Percentiles rank a stretch among this genome's conserved stretches.
Evolutionary conservation across 2,329 filamentous ascomycete species (phyloP).

Genomic region (Phialemoniopsis sp.): DNA sequence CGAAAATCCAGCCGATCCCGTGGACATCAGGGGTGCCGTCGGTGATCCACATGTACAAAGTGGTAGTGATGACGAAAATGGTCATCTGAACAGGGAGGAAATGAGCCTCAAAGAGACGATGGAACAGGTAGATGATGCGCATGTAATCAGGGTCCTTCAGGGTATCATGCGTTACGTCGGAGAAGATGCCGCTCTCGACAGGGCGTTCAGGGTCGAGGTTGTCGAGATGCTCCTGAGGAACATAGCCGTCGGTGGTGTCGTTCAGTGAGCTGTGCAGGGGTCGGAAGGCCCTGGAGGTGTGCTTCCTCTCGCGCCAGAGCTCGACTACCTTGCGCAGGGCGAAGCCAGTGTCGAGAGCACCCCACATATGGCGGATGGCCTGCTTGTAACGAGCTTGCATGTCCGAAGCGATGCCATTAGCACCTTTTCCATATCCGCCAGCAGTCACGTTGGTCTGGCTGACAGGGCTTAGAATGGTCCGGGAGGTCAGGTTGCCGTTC

Average conservation of each 20-base stretch:
- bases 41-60: conserved; percentile 53
- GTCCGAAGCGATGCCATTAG: conserved; percentile 51
- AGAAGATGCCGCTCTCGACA: conserved; percentile 48
- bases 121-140: conserved; percentile 54
- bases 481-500: conserved; percentile 62
- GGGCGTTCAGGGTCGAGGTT: conserved; percentile 32
- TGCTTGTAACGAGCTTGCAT: conserved; percentile 66
- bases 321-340: conserved; percentile 54
- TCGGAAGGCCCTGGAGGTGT: conserved; percentile 48
- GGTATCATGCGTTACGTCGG: conserved; percentile 47
- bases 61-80: conserved; percentile 58
- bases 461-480: conserved; percentile 62
- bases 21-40: conserved; percentile 46
- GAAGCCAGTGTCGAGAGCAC: conserved; percentile 65
- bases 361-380: conserved; percentile 73
- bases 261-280: conserved; percentile 50
- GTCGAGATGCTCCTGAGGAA: conserved; percentile 37
- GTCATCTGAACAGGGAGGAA: conserved; percentile 67
- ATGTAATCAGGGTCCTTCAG: conserved; percentile 49
- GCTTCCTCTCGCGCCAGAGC: conserved; percentile 54
- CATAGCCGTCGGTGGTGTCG: conserved; percentile 39
- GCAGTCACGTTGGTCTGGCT: conserved; percentile 70
- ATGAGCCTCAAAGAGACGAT: conserved; percentile 70
- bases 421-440: conserved; percentile 46
- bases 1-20: conserved; percentile 55